Conservation (phyloP, 2,329 filamentous ascomycete genomes). For the Alternaria triticimaculans region DNA sequence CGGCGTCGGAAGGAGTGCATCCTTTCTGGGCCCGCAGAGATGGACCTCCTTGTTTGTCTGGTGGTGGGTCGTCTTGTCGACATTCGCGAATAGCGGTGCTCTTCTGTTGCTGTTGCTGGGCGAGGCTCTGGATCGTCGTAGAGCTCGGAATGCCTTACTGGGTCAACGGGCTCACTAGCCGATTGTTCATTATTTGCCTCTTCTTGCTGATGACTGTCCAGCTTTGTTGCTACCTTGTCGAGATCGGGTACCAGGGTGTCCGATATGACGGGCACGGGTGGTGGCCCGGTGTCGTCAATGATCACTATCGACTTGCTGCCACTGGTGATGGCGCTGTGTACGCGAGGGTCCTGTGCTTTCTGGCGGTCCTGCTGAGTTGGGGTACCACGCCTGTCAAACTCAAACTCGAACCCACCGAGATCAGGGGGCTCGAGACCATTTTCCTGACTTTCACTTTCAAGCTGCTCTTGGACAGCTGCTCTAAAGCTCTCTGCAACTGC, state of each 20-base stretch:
- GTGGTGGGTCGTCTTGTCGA: conserved; percentile 25
- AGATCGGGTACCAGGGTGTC: conserved; percentile 50
- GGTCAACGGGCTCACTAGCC: conserved; percentile 15
- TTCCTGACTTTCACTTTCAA: conserved; percentile 39
- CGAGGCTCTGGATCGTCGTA: conserved; percentile 22
- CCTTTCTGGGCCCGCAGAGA: conserved; percentile 40
- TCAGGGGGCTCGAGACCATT: conserved; percentile 26
- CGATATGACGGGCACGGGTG: conserved; percentile 62
- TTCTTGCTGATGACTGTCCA: conserved; percentile 12
- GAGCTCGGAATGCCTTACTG: conserved; percentile 27
- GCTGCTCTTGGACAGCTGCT: conserved; percentile 72
- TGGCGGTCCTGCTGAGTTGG: conserved; percentile 14
- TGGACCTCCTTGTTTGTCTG: conserved; percentile 30
- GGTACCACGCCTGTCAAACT: conserved; percentile 37
- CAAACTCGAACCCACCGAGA: conserved; percentile 45
- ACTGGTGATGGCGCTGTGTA: conserved; percentile 67
- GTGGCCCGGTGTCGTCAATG: conserved; percentile 71
- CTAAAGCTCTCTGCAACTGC: conserved; percentile 80
- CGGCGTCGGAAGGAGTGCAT: conserved; percentile 47
- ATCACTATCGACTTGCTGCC: conserved; percentile 94
- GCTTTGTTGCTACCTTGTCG: conserved; percentile 9
- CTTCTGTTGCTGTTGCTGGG: conserved; percentile 15
- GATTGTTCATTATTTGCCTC: conserved; percentile 28
- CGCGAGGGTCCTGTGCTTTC: conserved; percentile 43
- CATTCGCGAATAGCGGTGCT: conserved; percentile 26